phyloP scores from a whole-genome alignment of 225 moss, liverwort and hornwort genomes.

The Marchantia paleacea region DNA sequence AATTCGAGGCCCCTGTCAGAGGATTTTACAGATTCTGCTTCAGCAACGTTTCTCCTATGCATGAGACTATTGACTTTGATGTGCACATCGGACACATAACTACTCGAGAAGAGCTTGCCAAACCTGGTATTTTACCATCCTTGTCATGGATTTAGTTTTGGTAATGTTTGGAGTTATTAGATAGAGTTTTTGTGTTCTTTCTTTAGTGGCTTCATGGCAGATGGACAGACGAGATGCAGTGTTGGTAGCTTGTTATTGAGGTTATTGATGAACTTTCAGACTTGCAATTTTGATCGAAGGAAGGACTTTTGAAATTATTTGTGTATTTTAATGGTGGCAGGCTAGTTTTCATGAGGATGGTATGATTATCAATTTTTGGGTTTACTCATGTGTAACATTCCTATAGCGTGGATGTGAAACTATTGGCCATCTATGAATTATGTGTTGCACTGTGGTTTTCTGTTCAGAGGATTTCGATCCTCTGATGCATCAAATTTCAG shows the following conservation, averaged over 20 bases:
- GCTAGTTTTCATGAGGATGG: too few relatives aligned
- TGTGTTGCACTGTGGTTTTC: neutral
- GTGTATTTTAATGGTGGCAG: too few relatives aligned
- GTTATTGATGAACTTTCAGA: neutral
- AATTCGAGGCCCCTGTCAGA: slow-evolving; percentile 54
- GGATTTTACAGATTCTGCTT: slow-evolving; percentile 92
- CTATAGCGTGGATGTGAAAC: neutral
- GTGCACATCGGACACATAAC: slow-evolving; percentile 60
- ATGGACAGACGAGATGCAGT: neutral
- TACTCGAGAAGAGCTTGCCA: slow-evolving; percentile 53
- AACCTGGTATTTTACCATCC: slow-evolving; percentile 50
- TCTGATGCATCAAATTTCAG: slow-evolving; percentile 64
- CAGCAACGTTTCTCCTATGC: slow-evolving; percentile 63
- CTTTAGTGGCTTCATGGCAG: too few relatives aligned
- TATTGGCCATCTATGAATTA: neutral
- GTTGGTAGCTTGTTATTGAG: neutral
- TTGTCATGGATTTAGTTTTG: neutral
- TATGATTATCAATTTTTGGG: too few relatives aligned
- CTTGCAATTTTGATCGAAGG: neutral
- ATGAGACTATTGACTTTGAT: slow-evolving; percentile 91
- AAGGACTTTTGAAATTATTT: neutral
- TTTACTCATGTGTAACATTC: neutral
- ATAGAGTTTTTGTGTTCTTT: too few relatives aligned
- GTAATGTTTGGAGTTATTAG: neutral
- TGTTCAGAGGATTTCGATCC: slow-evolving; percentile 76